These are phyloP conservation scores for Penicillium sp. DNA, from an alignment of 2,329 filamentous ascomycete species.

Conservation along the genomic window DNA sequence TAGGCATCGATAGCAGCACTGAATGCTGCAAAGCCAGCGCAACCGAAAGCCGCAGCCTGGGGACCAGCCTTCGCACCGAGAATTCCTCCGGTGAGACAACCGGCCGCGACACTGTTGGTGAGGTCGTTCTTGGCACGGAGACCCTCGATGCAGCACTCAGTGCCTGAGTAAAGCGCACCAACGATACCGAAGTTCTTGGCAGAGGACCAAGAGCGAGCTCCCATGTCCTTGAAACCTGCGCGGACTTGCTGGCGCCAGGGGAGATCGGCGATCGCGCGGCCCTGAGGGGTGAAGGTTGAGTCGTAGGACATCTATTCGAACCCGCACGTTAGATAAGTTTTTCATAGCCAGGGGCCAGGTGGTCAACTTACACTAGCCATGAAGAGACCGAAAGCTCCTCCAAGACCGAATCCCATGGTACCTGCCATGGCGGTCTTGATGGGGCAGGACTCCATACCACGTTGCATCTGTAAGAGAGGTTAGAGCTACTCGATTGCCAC, in stretches of 20 bases:
- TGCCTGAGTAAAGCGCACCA: constrained; percentile 85
- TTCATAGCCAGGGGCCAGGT: not conserved
- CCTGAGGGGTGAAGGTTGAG: constrained; percentile 70
- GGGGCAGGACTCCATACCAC: constrained; percentile 87
- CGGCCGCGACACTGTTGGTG: constrained; percentile 80
- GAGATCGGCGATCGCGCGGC: constrained; percentile 61
- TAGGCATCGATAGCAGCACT: constrained; percentile 88
- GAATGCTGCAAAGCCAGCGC: constrained; percentile 91
- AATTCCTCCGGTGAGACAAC: constrained; percentile 88
- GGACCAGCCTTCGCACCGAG: constrained; percentile 85
- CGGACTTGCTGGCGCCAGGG: constrained; percentile 82
- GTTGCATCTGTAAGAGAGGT: constrained; percentile 63
- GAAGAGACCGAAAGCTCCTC: constrained; percentile 92
- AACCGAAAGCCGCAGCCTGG: constrained; percentile 83
- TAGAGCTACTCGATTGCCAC: not conserved
- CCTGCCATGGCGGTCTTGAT: constrained; percentile 88
- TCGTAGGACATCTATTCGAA: constrained; percentile 88
- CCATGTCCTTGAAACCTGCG: constrained; percentile 93
- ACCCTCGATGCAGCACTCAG: constrained; percentile 94
- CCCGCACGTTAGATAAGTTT: not conserved
- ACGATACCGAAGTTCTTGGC: constrained; percentile 96
- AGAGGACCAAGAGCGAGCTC: constrained; percentile 73
- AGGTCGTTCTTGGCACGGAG: constrained; percentile 89
- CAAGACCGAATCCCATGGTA: constrained; percentile 90
- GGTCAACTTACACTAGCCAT: constrained; percentile 80